A percentile compares a stretch with the other conserved stretches of the same genome.
Conservation (phyloP, 257 asterid genomes). For the Nicotiana benthamiana region DNA sequence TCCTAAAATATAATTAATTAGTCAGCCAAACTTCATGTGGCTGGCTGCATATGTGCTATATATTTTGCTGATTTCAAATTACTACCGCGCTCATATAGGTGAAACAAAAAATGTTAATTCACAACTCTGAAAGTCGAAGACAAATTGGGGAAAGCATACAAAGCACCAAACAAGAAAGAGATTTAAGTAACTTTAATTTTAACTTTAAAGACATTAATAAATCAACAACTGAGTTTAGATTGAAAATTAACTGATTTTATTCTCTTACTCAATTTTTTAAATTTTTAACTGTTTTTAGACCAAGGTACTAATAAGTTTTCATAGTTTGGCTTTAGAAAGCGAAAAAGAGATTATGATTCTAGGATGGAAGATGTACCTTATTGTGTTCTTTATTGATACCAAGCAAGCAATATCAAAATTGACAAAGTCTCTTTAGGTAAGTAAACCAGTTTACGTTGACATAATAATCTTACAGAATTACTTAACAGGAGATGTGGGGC, state of each 20-base stretch:
- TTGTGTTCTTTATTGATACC: neutral
- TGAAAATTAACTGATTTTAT: neutral
- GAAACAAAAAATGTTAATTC: too few relatives aligned
- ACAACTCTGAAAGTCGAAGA: too few relatives aligned
- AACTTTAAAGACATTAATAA: too few relatives aligned
- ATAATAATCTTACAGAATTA: neutral
- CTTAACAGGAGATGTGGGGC: neutral
- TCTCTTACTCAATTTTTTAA: neutral
- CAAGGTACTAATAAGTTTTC: neutral
- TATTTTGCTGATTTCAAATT: too few relatives aligned
- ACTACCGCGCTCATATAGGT: too few relatives aligned
- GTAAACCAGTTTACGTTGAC: neutral
- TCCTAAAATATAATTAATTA: too few relatives aligned
- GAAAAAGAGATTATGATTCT: neutral
- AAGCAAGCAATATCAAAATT: neutral
- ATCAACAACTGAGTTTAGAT: too few relatives aligned
- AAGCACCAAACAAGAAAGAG: too few relatives aligned
- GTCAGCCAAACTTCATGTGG: too few relatives aligned
- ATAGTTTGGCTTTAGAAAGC: neutral
- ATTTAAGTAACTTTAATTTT: too few relatives aligned
- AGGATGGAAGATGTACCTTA: neutral
- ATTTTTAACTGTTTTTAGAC: neutral
- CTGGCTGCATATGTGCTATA: too few relatives aligned
- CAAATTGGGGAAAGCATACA: too few relatives aligned
- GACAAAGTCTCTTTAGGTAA: neutral